phyloP scores from a whole-genome alignment of 1,284 basidiomycete genomes.

The Clitocybe nebularis region DNA sequence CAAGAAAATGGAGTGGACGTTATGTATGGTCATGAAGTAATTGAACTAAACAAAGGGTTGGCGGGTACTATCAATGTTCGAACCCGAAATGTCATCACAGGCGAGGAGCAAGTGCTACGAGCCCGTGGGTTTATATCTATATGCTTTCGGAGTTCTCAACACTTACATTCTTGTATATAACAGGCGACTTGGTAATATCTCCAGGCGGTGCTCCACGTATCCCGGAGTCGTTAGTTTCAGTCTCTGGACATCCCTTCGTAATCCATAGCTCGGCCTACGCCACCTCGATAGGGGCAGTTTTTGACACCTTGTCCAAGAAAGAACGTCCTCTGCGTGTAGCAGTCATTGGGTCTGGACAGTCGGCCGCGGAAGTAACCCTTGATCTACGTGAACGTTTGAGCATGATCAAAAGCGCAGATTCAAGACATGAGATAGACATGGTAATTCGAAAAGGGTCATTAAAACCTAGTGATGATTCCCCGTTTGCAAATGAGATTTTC shows the following conservation, averaged over 20 bases:
- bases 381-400: constrained; percentile 42
- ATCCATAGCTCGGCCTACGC: constrained; percentile 45
- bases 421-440: constrained; percentile 43
- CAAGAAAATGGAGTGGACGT: constrained; percentile 41
- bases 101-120: constrained; percentile 29
- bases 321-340: constrained; percentile 40
- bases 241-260: constrained; percentile 33
- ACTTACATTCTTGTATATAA: constrained; percentile 6
- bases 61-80: constrained; percentile 36
- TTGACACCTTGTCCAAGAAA: constrained; percentile 22
- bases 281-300: constrained; percentile 34
- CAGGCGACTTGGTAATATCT: constrained; percentile 34
- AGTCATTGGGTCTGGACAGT: constrained; percentile 54
- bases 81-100: constrained; percentile 31
- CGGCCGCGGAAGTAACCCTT: constrained; percentile 51
- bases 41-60: constrained; percentile 33
- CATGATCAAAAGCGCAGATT: constrained; percentile 20
- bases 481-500: constrained; percentile 59
- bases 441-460: constrained; percentile 52
- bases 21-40: constrained; percentile 46
- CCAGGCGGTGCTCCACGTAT: constrained; percentile 47
- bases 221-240: constrained; percentile 33
- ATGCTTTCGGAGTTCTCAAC: neutral
- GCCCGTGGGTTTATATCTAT: constrained; percentile 35
- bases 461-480: constrained; percentile 54